Base-by-base conservation (phyloP, 352 stramenopile genomes). In the Pythium grandisporangium region DNA sequence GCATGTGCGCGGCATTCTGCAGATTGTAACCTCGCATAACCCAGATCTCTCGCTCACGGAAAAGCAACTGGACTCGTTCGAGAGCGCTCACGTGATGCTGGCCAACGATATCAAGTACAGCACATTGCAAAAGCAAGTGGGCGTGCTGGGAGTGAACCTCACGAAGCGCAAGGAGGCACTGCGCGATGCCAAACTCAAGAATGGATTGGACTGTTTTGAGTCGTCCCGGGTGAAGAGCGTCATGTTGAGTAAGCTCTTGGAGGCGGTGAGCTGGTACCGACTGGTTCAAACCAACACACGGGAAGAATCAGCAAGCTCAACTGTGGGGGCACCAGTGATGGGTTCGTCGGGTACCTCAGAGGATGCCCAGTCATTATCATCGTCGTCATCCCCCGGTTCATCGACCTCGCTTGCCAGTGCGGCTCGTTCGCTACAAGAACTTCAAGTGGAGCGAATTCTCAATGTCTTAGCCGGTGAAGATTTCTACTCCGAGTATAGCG, bases 251-350 rank as follows among this genome's bases (percentile, higher is more conserved):
- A 86, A 86, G 42, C 53, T 93, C 22, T 53, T 93, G 0, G 77
- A 90, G 43, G 80, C 76, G 3, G 80, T 86, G 29, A 89, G 76
- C 48, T 93, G 80, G 77, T 93, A 90, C 37, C 68, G 80, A 13
- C 58, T 90, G 26, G 62, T 90, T n/a, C 76, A 93, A 48, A 69
- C 61, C n/a, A 90, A 87, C 22, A 59, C 73, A 4, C 58, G 76
- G 17, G 67, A 86, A 30, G 66, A 89, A 37, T 74, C 70, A 2
- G 67, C 70, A 0, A 80, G 68, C 1, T 67, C 52, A 1, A 74
- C 65, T 22, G 74, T 84, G 0, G 51, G 61, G 19, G 45, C 64
- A 20, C 40, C 61, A 17, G 26, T 55, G 10, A 41, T 42, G 13
- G 30, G 37, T 6, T 39, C 37, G 14, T 42, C 27, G 6, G 30